These are phyloP conservation scores for Orbilia ellipsospora DNA, from an alignment of 2,329 filamentous ascomycete genomes.

Conservation along the genomic window DNA sequence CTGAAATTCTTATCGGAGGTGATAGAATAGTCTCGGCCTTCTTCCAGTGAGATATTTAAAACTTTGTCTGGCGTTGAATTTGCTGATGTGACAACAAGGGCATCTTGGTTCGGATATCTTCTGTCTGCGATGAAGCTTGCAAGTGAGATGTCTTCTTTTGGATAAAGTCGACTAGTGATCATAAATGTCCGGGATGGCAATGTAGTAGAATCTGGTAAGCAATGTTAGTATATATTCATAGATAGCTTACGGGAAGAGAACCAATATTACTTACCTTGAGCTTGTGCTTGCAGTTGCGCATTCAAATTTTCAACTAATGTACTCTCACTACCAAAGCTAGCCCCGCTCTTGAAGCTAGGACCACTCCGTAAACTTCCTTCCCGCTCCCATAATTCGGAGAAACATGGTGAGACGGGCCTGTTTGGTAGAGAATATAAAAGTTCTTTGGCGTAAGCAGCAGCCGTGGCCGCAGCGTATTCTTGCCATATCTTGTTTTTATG, in stretches of 20 bases:
- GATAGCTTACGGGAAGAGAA: neutral
- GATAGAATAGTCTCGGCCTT: conserved; percentile 30
- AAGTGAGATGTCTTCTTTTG: conserved; percentile 27
- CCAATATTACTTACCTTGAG: neutral
- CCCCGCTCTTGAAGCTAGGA: neutral
- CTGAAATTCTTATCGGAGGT: conserved; percentile 39
- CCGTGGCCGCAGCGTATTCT: conserved; percentile 35
- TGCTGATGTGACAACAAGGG: conserved; percentile 1
- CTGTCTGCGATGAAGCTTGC: conserved; percentile 33
- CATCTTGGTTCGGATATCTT: conserved; percentile 40
- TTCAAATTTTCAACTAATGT: neutral
- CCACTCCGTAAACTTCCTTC: neutral
- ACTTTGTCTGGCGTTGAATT: neutral
- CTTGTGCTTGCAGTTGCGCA: neutral
- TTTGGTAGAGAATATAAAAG: conserved; percentile 19
- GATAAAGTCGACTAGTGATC: conserved; percentile 24
- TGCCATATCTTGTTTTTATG: conserved; percentile 47
- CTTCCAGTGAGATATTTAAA: conserved; percentile 1
- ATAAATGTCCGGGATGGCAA: conserved; percentile 28
- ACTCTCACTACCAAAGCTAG: neutral
- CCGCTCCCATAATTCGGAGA: conserved; percentile 4
- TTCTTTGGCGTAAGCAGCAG: conserved; percentile 39
- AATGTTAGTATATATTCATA: neutral
- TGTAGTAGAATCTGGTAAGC: neutral
- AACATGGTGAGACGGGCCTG: neutral